phyloP scores from a whole-genome alignment of 2,329 filamentous ascomycete species.

The Alternaria angustiovoidea region DNA sequence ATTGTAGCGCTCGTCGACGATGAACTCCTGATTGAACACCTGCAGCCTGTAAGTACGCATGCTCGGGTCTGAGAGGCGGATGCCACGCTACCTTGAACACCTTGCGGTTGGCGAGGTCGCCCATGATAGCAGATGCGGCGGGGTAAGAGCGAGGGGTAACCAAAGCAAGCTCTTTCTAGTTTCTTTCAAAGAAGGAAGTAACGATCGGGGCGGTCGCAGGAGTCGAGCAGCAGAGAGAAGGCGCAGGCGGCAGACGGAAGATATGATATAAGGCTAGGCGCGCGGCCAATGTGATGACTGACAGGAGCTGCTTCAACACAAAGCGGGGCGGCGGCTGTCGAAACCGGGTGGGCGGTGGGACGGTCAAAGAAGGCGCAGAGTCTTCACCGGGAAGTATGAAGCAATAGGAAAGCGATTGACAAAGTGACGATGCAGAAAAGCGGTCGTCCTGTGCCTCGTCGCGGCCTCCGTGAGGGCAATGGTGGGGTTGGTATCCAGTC shows the following conservation, averaged over 20 bases:
- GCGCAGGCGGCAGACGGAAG: conserved; percentile 26
- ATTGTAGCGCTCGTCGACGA: conserved; percentile 97
- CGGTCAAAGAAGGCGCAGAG: conserved; percentile 20
- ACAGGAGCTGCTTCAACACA: conserved; percentile 21
- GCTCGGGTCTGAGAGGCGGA: neutral
- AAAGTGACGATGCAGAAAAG: conserved; percentile 23
- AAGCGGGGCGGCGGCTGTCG: conserved; percentile 31
- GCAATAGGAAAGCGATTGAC: conserved; percentile 27
- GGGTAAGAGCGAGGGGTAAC: conserved; percentile 3
- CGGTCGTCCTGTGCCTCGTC: conserved; percentile 29
- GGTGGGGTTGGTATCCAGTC: conserved; percentile 25
- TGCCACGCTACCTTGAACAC: conserved; percentile 39
- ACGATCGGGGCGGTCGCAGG: conserved; percentile 7
- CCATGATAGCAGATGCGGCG: conserved; percentile 54
- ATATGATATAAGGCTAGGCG: conserved; percentile 40
- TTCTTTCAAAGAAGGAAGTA: neutral
- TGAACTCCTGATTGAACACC: conserved; percentile 98
- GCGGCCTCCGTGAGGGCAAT: conserved; percentile 22
- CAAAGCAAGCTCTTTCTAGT: conserved; percentile 58
- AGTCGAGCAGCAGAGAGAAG: conserved; percentile 17
- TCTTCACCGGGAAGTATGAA: conserved; percentile 24
- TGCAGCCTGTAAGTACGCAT: conserved; percentile 10
- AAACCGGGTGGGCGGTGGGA: conserved; percentile 24
- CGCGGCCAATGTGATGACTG: conserved; percentile 40
- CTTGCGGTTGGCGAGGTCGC: conserved; percentile 76